phyloP scores from a whole-genome alignment of 139 green algal species.

The Coccomyxa sp. region DNA sequence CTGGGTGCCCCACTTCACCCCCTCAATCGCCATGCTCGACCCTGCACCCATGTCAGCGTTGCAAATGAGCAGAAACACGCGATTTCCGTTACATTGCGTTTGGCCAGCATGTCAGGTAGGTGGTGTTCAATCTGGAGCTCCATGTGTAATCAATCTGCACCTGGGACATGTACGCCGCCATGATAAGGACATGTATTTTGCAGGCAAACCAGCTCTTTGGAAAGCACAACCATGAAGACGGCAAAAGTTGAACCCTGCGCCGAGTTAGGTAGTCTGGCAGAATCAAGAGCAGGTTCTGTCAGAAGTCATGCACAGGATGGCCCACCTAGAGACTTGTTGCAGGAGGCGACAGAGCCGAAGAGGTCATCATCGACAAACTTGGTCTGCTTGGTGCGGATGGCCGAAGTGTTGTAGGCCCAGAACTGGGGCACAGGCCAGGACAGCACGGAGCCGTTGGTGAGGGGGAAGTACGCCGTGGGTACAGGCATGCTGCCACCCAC shows the following conservation, averaged over 20 bases:
- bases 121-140: too few species aligned
- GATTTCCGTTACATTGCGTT: not conserved
- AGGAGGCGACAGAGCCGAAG: not conserved
- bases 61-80: not conserved
- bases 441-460: not conserved
- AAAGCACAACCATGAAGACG: too few species aligned
- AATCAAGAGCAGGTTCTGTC: not conserved
- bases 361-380: not conserved
- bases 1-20: not conserved
- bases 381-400: not conserved
- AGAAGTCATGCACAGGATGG: not conserved
- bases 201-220: too few species aligned
- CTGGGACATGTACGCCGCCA: too few species aligned
- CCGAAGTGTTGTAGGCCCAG: not conserved
- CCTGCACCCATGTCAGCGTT: not conserved
- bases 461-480: constrained; percentile 5
- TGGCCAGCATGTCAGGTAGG: too few species aligned
- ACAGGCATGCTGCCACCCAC: not conserved
- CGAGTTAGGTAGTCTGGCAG: too few species aligned
- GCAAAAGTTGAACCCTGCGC: too few species aligned
- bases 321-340: constrained; percentile 12
- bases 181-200: too few species aligned
- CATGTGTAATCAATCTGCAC: too few species aligned
- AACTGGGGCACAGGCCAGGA: constrained; percentile 2
- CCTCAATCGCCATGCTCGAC: constrained; percentile 17